phyloP scores from a whole-genome alignment of 2,329 filamentous ascomycete genomes.

The Calycina marina region DNA sequence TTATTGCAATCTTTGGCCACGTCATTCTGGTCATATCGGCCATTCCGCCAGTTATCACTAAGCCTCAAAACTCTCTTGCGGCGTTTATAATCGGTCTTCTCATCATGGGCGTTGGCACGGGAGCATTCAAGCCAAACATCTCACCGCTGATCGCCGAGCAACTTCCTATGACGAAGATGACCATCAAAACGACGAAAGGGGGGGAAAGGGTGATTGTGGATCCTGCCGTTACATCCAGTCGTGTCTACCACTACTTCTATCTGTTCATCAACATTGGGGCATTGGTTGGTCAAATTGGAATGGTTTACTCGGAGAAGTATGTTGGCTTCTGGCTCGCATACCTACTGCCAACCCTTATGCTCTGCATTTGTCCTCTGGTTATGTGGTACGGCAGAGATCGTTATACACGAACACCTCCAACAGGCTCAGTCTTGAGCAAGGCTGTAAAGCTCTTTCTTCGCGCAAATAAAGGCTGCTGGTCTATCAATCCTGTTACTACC shows the following conservation, averaged over 20 bases:
- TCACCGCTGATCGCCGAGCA: slow-evolving; percentile 49
- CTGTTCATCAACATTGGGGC: slow-evolving; percentile 56
- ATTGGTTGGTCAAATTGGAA: slow-evolving; percentile 41
- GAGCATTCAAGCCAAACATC: slow-evolving; percentile 60
- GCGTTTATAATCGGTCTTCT: slow-evolving; percentile 48
- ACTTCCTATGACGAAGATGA: slow-evolving; percentile 34
- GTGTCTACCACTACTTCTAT: slow-evolving; percentile 58
- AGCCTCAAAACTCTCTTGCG: slow-evolving; percentile 36
- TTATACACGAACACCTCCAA: slow-evolving; percentile 50
- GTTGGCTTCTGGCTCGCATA: slow-evolving; percentile 63
- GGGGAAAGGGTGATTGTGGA: slow-evolving; percentile 48
- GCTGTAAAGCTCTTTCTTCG: slow-evolving; percentile 45
- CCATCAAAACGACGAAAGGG: slow-evolving; percentile 31
- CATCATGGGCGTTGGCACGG: slow-evolving; percentile 52
- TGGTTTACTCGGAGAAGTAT: slow-evolving; percentile 64
- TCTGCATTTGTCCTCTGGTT: slow-evolving; percentile 46
- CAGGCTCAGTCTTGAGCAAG: slow-evolving; percentile 57
- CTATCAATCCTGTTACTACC: slow-evolving; percentile 42
- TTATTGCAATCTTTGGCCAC: slow-evolving; percentile 45
- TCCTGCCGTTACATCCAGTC: slow-evolving; percentile 39
- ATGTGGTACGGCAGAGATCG: slow-evolving; percentile 41
- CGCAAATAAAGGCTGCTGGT: slow-evolving; percentile 49
- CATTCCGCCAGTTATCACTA: slow-evolving; percentile 41
- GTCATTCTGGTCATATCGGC: slow-evolving; percentile 49
- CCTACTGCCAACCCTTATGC: slow-evolving; percentile 51